Base-by-base conservation (phyloP, 1,139 yeast genomes). In the Protomyces pachydermus region DNA sequence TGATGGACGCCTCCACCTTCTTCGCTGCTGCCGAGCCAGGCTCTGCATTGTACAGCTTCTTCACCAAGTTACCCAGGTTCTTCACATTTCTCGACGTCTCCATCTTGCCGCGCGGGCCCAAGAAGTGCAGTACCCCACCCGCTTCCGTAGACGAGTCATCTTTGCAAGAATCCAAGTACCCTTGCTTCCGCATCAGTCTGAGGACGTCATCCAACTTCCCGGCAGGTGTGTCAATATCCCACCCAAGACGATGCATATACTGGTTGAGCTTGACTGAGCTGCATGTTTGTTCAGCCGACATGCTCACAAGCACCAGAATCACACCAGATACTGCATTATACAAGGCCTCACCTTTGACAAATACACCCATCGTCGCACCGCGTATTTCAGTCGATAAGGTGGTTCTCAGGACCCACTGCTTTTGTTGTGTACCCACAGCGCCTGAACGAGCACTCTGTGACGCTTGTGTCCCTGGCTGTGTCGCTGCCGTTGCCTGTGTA, bases 141-240 rank as follows among this genome's bases (percentile, higher is more conserved):
- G 39, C 42, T 18, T 58, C 62, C 18, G 16, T 38, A 23, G 56
- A 32, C 34, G 60, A 66, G 12, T 67, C 68, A 51, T 68, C 70
- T 25, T 64, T 57, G 46, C 56, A 56, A 14, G 66, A 65, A 35
- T 68, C 70, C 25, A 68, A 32, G 42, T 68, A 68, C 9, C 65
- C 68, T 23, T 68, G 65, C 56, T 68, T 67, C 32, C 60, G 54
- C 68, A 68, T 52, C n/a, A 37, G 37, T 20, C 52, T 54, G 23
- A 68, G 37, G 25, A 67, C 56, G 3, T 68, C 68, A 9, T 66
- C 66, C 16, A 65, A 37, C 9, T 62, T 58, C 16, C 65, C 69
- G 9, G 58, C 65, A 28, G 65, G 55, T 32, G 54, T 54, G n/a
- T 39, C 45, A 54, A 60, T 61, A 35, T n/a, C 55, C 60, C 56